Percentiles rank a stretch among this genome's conserved stretches.
phyloP scores from a whole-genome alignment of 2,329 filamentous ascomycete species.

The Colletotrichum caudatum region DNA sequence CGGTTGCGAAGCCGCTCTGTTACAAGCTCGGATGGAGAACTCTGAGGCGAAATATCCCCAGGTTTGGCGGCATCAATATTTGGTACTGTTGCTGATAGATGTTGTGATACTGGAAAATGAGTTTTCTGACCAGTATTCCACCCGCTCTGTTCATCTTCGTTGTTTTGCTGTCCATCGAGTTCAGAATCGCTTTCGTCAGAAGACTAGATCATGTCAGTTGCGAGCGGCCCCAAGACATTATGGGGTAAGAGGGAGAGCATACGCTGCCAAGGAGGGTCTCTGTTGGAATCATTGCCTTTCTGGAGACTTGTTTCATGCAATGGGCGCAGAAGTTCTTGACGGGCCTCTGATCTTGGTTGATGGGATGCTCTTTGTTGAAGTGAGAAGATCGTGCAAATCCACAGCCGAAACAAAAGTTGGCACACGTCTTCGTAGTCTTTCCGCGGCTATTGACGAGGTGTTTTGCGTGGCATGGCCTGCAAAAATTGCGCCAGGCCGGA shows the following conservation, averaged over 20 bases:
- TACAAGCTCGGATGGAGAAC: conserved; percentile 10
- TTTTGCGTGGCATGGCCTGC: conserved; percentile 34
- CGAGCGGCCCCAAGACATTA: not conserved
- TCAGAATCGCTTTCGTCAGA: conserved; percentile 31
- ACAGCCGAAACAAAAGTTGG: conserved; percentile 51
- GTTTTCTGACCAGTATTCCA: not conserved
- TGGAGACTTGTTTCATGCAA: conserved; percentile 47
- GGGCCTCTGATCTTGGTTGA: conserved; percentile 43
- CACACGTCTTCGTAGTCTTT: conserved; percentile 16
- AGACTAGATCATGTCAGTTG: conserved; percentile 25
- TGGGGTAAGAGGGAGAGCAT: not conserved
- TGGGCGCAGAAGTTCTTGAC: conserved; percentile 52
- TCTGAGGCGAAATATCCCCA: not conserved
- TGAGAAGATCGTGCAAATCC: conserved; percentile 50
- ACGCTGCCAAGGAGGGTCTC: conserved; percentile 35
- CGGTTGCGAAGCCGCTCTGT: conserved; percentile 12
- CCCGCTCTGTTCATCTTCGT: not conserved
- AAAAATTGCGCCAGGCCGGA: conserved; percentile 41
- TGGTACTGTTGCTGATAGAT: not conserved
- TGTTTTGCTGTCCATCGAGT: not conserved
- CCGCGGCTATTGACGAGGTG: conserved; percentile 19
- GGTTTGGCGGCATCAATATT: not conserved
- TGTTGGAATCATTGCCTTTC: conserved; percentile 14
- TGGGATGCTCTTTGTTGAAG: conserved; percentile 53
- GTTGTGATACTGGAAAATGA: too few relatives aligned